Evolutionary conservation across 305 asterid species (phyloP).

Genomic region (Fraxinus platypoda): DNA sequence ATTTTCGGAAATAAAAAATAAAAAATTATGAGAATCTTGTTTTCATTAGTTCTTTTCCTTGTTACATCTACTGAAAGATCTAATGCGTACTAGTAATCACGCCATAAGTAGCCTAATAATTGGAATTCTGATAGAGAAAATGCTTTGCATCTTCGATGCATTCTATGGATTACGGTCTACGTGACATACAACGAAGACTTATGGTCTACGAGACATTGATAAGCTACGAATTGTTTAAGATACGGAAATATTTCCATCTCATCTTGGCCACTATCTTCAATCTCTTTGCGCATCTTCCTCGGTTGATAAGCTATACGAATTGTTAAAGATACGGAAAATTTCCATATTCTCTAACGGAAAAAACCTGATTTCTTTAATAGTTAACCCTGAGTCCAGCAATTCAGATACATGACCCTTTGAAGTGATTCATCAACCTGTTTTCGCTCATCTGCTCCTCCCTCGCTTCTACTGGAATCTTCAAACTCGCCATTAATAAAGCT

Average conservation of each 20-base stretch:
- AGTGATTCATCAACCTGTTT: slow-evolving; percentile 34
- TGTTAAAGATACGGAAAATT: neutral
- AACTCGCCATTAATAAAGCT: neutral
- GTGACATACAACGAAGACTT: neutral
- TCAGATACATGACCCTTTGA: slow-evolving; percentile 34
- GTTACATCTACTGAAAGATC: neutral
- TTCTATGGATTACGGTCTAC: neutral
- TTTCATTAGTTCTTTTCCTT: neutral
- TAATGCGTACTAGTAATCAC: neutral
- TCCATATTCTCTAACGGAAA: neutral
- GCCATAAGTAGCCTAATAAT: neutral
- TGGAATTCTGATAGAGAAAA: neutral
- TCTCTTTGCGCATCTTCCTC: neutral
- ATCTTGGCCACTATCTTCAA: neutral
- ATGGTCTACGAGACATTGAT: neutral
- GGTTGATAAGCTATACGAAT: neutral
- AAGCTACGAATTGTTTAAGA: neutral
- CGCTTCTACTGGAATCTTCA: neutral
- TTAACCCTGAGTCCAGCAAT: slow-evolving; percentile 36
- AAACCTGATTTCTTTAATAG: neutral
- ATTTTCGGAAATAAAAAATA: neutral
- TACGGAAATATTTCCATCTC: neutral
- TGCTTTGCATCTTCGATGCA: neutral
- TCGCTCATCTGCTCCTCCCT: slow-evolving; percentile 5
- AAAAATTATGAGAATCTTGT: neutral